Conservation (phyloP, 352 stramenopile genomes). For the Hyphochytrium catenoides region DNA sequence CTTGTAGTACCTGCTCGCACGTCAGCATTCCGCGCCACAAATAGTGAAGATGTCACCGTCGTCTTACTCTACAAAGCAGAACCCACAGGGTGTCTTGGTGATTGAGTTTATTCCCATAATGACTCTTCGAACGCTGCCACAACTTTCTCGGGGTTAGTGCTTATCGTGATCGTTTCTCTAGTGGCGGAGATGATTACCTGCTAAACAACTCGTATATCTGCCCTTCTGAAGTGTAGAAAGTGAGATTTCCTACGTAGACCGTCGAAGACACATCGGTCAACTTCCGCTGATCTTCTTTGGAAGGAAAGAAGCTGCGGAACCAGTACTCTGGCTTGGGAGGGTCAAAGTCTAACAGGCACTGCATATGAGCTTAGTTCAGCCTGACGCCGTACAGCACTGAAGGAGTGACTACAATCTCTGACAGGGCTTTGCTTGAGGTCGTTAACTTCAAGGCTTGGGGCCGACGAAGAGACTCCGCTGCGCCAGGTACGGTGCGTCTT, state of each 20-base stretch:
- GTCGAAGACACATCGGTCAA: conserved; percentile 68
- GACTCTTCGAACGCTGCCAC: conserved; percentile 65
- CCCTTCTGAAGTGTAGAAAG: conserved; percentile 82
- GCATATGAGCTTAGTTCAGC: too few relatives aligned
- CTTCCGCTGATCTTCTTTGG: conserved; percentile 70
- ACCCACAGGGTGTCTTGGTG: conserved; percentile 87
- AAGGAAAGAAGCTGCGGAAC: conserved; percentile 78
- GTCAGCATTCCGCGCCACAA: not conserved
- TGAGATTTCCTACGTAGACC: conserved; percentile 92
- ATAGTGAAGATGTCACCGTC: not conserved
- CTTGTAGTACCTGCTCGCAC: conserved; percentile 20
- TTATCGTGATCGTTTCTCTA: too few relatives aligned
- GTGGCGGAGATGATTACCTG: too few relatives aligned
- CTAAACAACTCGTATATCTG: conserved; percentile 85
- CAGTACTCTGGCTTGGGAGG: conserved; percentile 76
- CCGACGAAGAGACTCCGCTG: too few relatives aligned
- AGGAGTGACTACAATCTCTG: too few relatives aligned
- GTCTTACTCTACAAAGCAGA: conserved; percentile 89
- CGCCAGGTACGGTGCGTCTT: too few relatives aligned
- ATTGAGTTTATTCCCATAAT: conserved; percentile 88
- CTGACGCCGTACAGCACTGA: too few relatives aligned
- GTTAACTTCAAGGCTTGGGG: too few relatives aligned
- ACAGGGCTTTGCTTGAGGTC: too few relatives aligned
- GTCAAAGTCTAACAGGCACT: too few relatives aligned
- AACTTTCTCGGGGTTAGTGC: too few relatives aligned